Base-by-base conservation (phyloP, 495 filamentous ascomycete genomes). In the Penicillium riverlandense region DNA sequence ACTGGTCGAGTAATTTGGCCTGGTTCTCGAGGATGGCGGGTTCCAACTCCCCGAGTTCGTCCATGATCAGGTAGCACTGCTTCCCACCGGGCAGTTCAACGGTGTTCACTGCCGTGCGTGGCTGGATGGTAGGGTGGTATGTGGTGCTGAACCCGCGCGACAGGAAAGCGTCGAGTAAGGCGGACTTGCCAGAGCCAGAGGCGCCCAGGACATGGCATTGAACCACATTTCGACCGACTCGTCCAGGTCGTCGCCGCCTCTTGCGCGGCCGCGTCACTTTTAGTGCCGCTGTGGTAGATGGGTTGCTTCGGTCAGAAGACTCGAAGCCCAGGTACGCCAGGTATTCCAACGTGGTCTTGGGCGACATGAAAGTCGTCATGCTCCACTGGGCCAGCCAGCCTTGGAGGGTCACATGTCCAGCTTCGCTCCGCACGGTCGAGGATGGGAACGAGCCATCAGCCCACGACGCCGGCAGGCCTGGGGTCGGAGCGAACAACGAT, bases 371-470 rank as follows among this genome's bases (percentile, higher is more conserved):
- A 2, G 92, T 98, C 0, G 94, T 98, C 92, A 98, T 98, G 63
- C 89, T 95, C 92, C 92, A 98, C 51, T 98, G 92, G 5, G 92
- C 94, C 12, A 98, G 77, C 92, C 92, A 98, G 5, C 92, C 92
- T 63, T 98, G 92, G 2, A 97, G 75, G 4, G 92, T 98, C 49
- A 98, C 90, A 63, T 96, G 78, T 1, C 91, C 90, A 8, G 89
- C 88, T 65, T 98, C 92, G 59, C 95, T 96, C 31, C 88, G 83
- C 11, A 97, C 90, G 10, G 94, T 95, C 4, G 86, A 94, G 4
- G 87, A 91, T 7, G 92, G 94, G 58, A 98, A 98, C 11, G 84
- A 84, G 42, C 92, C 89, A 42, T 96, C 92, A 0, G 80, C 69
- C 92, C 92, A 98, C 0, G 84, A 90, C 5, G 76, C 58, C 1